Evolutionary conservation across 768 basidiomycete species (phyloP), one percentile per base, ranked within the genome.

Genomic region (Hygrophorus russula): DNA sequence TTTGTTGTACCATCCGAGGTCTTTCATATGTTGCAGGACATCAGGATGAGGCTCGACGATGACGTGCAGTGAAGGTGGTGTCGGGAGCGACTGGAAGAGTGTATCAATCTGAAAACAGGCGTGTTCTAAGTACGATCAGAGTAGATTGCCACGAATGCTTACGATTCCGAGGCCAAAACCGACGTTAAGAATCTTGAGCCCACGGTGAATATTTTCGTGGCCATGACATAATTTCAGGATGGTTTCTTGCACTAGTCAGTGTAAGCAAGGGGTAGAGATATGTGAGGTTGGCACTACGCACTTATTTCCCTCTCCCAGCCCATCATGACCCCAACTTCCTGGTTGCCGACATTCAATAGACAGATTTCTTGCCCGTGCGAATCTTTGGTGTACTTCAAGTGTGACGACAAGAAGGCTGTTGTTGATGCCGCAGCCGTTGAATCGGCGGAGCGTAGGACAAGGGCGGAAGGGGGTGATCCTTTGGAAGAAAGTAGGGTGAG

Each of bases 261-360:
- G 27, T 12, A 15, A 44, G 17, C 15, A 32, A 17, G 12, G 7
- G 24, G 31, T 11, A 10, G 3, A 17, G 9, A 33, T 24, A 19
- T 29, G 18, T 20, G 24, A 18, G n/a, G 18, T 10, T 13, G 30
- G 13, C 4, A 41, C 45, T 27, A n/a, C n/a, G n/a, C 32, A 46
- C 45, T 98, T 54, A 98, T 88, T 6, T 64, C 71, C 36, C 65
- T 63, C 60, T 99, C 96, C 96, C 96, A 99, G 1, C 92, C 90
- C 96, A 99, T 99, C 96, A 99, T 99, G 4, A 99, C 94, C 10
- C 91, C 90, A n/a, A 93, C 75, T 46, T 91, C 83, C 50, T 82
- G 81, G 20, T 77, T 78, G 11, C 68, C 73, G 2, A 73, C 66
- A 46, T 71, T 63, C 41, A 89, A 55, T 40, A 87, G 61, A 48